These are phyloP conservation scores for Kwoniella pini DNA, from an alignment of 768 basidiomycete species.

Conservation along the genomic window DNA sequence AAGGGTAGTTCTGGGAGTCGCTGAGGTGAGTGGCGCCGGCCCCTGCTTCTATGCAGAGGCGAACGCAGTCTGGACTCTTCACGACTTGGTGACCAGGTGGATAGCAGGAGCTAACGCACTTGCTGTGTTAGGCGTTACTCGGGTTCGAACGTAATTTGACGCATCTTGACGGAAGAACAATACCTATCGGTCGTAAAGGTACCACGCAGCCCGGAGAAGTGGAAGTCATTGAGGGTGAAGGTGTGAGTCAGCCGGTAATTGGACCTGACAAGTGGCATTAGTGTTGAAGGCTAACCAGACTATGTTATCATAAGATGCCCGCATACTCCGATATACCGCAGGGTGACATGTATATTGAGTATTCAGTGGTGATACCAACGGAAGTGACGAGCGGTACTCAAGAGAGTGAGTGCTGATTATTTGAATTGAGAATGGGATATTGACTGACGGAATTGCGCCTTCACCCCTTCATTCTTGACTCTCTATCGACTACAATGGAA, in stretches of 20 bases:
- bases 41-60: too few species aligned
- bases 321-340: constrained; percentile 46
- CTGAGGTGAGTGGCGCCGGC: constrained; percentile 75
- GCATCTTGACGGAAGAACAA: constrained; percentile 82
- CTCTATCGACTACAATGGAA: too few species aligned
- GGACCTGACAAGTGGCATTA: neutral
- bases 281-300: too few species aligned
- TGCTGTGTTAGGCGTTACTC: constrained; percentile 85
- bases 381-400: constrained; percentile 68
- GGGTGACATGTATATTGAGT: constrained; percentile 90
- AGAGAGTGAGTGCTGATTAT: constrained; percentile 64
- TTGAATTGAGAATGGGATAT: too few species aligned
- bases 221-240: constrained; percentile 80
- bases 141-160: constrained; percentile 92
- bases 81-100: too few species aligned
- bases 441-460: too few species aligned
- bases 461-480: too few species aligned
- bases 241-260: constrained; percentile 68
- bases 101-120: too few species aligned
- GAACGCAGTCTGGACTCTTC: too few species aligned
- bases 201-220: constrained; percentile 91
- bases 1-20: constrained; percentile 84
- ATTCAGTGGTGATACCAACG: constrained; percentile 83
- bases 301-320: constrained; percentile 47
- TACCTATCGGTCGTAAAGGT: constrained; percentile 68